Percentiles rank a stretch among this genome's conserved stretches.
Conservation (phyloP, 495 filamentous ascomycete species). For the Talaromyces nanjingensis region DNA sequence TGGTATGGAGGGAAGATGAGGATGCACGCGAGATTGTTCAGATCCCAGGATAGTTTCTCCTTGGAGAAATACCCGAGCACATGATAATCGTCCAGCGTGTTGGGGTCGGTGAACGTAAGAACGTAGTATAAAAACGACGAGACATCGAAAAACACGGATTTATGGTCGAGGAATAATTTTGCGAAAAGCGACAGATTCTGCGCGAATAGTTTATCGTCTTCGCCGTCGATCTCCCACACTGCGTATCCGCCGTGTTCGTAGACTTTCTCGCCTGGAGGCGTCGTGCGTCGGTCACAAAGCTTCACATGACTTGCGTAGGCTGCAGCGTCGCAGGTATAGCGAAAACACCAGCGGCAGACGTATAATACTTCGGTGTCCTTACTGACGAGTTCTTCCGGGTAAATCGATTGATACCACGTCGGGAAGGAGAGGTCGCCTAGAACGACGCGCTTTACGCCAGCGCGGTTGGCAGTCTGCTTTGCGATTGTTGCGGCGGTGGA, state of each 20-base stretch:
- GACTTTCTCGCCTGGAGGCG: constrained; percentile 41
- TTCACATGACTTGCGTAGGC: constrained; percentile 48
- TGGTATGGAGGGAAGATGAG: constrained; percentile 95
- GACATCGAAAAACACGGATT: constrained; percentile 97
- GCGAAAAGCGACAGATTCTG: constrained; percentile 95
- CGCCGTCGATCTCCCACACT: constrained; percentile 91
- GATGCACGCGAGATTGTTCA: constrained; percentile 97
- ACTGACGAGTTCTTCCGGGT: constrained; percentile 69
- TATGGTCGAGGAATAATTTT: constrained; percentile 97
- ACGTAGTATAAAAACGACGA: constrained; percentile 93
- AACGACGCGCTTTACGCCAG: constrained; percentile 65
- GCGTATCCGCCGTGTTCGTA: constrained; percentile 53
- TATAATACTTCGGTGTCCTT: constrained; percentile 61
- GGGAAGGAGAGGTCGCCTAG: constrained; percentile 67
- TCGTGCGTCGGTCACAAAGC: constrained; percentile 27
- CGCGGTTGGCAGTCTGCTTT: constrained; percentile 29
- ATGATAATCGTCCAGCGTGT: constrained; percentile 28
- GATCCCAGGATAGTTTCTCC: constrained; percentile 97
- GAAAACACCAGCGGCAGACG: constrained; percentile 90
- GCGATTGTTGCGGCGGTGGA: neutral
- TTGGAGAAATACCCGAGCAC: constrained; percentile 97
- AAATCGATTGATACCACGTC: constrained; percentile 73
- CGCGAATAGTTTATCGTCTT: constrained; percentile 81
- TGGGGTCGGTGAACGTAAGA: constrained; percentile 47
- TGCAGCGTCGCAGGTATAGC: constrained; percentile 70